Conservation (phyloP, 768 basidiomycete species). For the Leccinellum rugosiceps region DNA sequence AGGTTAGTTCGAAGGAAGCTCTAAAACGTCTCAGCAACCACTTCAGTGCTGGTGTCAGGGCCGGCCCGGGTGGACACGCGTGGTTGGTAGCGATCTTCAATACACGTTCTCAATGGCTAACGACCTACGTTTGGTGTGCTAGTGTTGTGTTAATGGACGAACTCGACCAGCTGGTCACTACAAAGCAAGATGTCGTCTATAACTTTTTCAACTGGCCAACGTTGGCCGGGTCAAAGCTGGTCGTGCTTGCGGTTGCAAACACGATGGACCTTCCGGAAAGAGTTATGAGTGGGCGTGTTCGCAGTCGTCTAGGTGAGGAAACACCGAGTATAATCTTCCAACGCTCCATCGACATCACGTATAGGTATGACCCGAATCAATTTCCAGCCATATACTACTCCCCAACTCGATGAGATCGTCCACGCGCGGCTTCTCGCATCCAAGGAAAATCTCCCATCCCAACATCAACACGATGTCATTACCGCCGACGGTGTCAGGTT, state of each 20-base stretch:
- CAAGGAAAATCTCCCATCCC: conserved; percentile 43
- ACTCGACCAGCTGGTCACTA: conserved; percentile 92
- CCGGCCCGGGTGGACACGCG: conserved; percentile 81
- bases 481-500: conserved; percentile 74
- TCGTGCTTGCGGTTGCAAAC: conserved; percentile 96
- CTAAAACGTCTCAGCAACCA: conserved; percentile 73
- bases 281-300: conserved; percentile 87
- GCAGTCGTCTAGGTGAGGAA: conserved; percentile 79
- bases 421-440: conserved; percentile 71
- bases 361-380: conserved; percentile 88
- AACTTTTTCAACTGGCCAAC: conserved; percentile 99
- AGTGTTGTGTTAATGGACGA: conserved; percentile 99
- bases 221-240: conserved; percentile 77
- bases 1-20: conserved; percentile 76
- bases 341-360: not conserved
- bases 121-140: not conserved
- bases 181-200: conserved; percentile 97
- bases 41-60: conserved; percentile 62
- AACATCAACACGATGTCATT: conserved; percentile 52
- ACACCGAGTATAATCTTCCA: not conserved
- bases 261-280: conserved; percentile 98
- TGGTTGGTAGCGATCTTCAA: conserved; percentile 54
- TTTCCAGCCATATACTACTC: conserved; percentile 82
- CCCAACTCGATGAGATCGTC: conserved; percentile 82
- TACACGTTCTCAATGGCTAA: not conserved